phyloP scores from a whole-genome alignment of 2,329 filamentous ascomycete genomes.

The Claviceps digitariae region DNA sequence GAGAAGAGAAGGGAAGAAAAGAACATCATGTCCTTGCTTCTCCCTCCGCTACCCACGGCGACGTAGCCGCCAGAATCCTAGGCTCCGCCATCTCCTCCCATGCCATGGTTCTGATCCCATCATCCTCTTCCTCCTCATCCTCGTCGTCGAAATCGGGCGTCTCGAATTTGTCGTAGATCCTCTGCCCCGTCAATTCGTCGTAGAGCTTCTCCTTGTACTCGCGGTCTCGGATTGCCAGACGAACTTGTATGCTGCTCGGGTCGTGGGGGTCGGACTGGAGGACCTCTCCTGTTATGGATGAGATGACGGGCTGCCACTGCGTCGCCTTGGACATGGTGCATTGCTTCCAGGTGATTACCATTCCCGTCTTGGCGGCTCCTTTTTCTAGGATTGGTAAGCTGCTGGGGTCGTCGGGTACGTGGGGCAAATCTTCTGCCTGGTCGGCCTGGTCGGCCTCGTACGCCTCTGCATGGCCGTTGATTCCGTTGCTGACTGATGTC shows the following conservation, averaged over 20 bases:
- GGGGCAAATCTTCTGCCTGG: slow-evolving; percentile 40
- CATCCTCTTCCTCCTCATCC: slow-evolving; percentile 33
- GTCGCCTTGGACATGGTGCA: slow-evolving; percentile 47
- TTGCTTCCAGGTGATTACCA: slow-evolving; percentile 57
- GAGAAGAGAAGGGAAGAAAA: background rate
- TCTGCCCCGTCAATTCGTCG: slow-evolving; percentile 54
- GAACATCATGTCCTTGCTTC: background rate
- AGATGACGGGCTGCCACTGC: slow-evolving; percentile 52
- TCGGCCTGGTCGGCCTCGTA: slow-evolving; percentile 15
- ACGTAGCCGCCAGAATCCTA: slow-evolving; percentile 40
- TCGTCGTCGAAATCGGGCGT: slow-evolving; percentile 50
- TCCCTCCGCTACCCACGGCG: slow-evolving; percentile 2
- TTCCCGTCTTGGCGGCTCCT: slow-evolving; percentile 38
- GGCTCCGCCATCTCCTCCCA: slow-evolving; percentile 55
- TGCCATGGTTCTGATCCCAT: slow-evolving; percentile 45
- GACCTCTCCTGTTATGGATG: slow-evolving; percentile 52
- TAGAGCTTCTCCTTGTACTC: slow-evolving; percentile 42
- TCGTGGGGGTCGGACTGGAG: slow-evolving; percentile 38
- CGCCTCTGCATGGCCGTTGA: background rate
- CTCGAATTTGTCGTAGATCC: slow-evolving; percentile 69
- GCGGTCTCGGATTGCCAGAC: slow-evolving; percentile 57
- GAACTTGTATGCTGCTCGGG: slow-evolving; percentile 36
- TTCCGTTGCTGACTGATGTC: background rate
- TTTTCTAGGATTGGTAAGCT: slow-evolving; percentile 36
- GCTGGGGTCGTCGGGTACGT: slow-evolving; percentile 43